Evolutionary conservation across 331 rosid species (phyloP).

Genomic region (Saraca asoca): DNA sequence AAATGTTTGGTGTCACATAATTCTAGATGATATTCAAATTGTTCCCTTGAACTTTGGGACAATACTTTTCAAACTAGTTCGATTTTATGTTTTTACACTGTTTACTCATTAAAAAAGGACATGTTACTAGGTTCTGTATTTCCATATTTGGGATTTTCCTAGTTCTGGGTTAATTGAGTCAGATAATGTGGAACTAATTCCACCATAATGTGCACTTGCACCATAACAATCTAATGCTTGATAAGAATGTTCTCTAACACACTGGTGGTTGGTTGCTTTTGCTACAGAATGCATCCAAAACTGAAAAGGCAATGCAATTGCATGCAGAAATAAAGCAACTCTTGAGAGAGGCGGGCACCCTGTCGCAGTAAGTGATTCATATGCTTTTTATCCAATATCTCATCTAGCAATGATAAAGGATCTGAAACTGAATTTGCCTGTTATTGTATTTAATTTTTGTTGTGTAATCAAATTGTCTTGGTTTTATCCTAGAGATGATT

Average conservation of each 20-base stretch:
- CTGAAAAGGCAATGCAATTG: constrained; percentile 47
- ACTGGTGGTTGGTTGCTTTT: constrained; percentile 1
- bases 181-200: constrained; percentile 11
- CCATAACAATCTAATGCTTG: neutral
- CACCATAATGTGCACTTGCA: neutral
- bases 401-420: neutral
- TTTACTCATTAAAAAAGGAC: constrained; percentile 7
- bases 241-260: neutral
- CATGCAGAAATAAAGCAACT: constrained; percentile 69
- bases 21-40: neutral
- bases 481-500: neutral
- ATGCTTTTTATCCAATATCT: constrained; percentile 20
- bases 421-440: neutral
- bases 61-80: constrained; percentile 12
- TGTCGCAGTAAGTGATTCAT: constrained; percentile 69
- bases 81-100: neutral
- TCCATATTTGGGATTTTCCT: neutral
- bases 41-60: constrained; percentile 4
- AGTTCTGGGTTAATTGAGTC: constrained; percentile 11
- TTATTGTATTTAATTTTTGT: constrained; percentile 2
- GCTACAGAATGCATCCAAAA: constrained; percentile 52
- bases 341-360: constrained; percentile 71
- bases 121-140: constrained; percentile 1
- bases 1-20: neutral
- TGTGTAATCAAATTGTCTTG: neutral